Percentiles rank a stretch among this genome's conserved stretches.
Conservation (phyloP, 495 filamentous ascomycete genomes). For the Staphylotrichum longicolle region DNA sequence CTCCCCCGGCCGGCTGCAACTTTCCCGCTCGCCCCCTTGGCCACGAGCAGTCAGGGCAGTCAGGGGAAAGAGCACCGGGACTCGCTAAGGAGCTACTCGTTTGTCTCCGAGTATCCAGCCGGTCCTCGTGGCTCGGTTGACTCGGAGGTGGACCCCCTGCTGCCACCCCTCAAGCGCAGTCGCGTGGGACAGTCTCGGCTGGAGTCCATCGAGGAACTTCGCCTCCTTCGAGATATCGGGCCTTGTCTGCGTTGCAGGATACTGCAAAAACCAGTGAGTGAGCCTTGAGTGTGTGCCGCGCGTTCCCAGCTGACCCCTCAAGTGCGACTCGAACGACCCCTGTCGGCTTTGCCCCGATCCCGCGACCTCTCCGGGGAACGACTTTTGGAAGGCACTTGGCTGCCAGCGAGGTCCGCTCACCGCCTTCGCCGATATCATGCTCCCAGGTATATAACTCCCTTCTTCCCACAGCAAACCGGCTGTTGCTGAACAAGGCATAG, state of each 20-base stretch:
- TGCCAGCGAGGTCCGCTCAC: constrained; percentile 47
- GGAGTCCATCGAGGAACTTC: constrained; percentile 51
- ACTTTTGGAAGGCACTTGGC: constrained; percentile 47
- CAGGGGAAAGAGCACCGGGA: constrained; percentile 45
- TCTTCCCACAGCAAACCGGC: background rate
- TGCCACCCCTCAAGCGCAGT: constrained; percentile 50
- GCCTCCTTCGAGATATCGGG: constrained; percentile 43
- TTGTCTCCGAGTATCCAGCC: constrained; percentile 40
- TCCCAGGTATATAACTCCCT: constrained; percentile 39
- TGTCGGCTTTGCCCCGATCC: constrained; percentile 44
- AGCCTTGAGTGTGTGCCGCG: background rate
- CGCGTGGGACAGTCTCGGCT: constrained; percentile 48
- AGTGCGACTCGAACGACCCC: constrained; percentile 50
- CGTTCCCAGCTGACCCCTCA: constrained; percentile 16
- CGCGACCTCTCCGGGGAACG: constrained; percentile 35
- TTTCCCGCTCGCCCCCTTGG: constrained; percentile 40
- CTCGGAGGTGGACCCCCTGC: constrained; percentile 49
- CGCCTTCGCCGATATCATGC: constrained; percentile 44
- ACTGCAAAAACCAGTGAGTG: constrained; percentile 41
- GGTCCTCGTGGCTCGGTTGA: constrained; percentile 45
- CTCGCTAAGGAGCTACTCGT: constrained; percentile 44
- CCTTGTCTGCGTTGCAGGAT: constrained; percentile 49
- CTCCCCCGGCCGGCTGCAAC: constrained; percentile 43
- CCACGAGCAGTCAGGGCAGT: constrained; percentile 24
- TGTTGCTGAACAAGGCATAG: constrained; percentile 24